Conservation (phyloP, 2,329 filamentous ascomycete genomes). For the Fusarium nelsonii region DNA sequence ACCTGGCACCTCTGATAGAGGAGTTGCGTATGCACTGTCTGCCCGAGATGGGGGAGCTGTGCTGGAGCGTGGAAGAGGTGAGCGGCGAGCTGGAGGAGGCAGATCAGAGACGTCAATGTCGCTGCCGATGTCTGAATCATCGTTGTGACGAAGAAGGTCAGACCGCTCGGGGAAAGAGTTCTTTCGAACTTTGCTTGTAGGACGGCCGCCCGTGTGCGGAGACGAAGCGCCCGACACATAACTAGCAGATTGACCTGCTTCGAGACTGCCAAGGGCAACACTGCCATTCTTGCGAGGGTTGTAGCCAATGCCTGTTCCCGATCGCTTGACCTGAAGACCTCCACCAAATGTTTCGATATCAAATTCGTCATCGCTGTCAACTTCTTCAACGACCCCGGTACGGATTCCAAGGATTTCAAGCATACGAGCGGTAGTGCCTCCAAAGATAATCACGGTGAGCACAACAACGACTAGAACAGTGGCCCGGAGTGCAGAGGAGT, state of each 20-base stretch:
- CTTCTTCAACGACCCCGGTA: slow-evolving; percentile 95
- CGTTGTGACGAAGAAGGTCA: slow-evolving; percentile 66
- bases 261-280: slow-evolving; percentile 68
- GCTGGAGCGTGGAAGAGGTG: slow-evolving; percentile 52
- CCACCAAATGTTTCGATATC: slow-evolving; percentile 85
- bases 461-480: slow-evolving; percentile 98
- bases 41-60: slow-evolving; percentile 44
- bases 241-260: slow-evolving; percentile 54
- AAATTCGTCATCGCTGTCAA: slow-evolving; percentile 98
- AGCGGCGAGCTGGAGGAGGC: slow-evolving; percentile 68
- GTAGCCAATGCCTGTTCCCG: slow-evolving; percentile 81
- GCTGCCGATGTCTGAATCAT: slow-evolving; percentile 70
- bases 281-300: slow-evolving; percentile 75
- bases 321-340: slow-evolving; percentile 84
- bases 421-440: slow-evolving; percentile 97
- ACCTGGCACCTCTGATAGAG: slow-evolving; percentile 48
- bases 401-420: slow-evolving; percentile 96
- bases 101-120: slow-evolving; percentile 76
- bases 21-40: slow-evolving; percentile 50
- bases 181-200: slow-evolving; percentile 66
- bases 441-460: slow-evolving; percentile 98
- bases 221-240: slow-evolving; percentile 68
- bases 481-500: slow-evolving; percentile 85
- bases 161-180: slow-evolving; percentile 64
- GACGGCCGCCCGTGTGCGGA: slow-evolving; percentile 58